These are phyloP conservation scores for Rhexocercosporidium sp. DNA, from an alignment of 2,329 filamentous ascomycete genomes.

Conservation along the genomic window DNA sequence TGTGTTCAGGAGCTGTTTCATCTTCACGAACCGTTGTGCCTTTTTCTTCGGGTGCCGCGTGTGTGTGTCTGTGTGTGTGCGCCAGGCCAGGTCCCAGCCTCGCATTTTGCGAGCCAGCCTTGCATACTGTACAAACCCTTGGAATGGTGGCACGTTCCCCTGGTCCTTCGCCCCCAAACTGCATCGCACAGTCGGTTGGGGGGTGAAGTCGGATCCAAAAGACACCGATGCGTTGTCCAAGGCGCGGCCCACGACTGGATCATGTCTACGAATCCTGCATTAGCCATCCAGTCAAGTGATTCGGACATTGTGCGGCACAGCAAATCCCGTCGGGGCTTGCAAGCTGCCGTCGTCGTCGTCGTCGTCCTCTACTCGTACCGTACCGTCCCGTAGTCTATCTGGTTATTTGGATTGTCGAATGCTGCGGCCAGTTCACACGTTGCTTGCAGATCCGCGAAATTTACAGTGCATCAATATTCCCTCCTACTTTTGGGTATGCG, in stretches of 20 bases:
- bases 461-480: neutral
- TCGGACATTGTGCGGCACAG: constrained; percentile 3
- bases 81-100: constrained; percentile 1
- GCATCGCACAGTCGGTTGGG: constrained; percentile 3
- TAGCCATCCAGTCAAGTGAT: constrained; percentile 1
- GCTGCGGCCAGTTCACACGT: constrained; percentile 10
- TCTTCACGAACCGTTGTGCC: constrained; percentile 7
- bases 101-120: constrained; percentile 6
- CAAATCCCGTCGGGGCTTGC: neutral
- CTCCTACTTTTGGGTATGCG: neutral
- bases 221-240: neutral
- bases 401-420: too few relatives aligned
- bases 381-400: too few relatives aligned
- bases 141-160: neutral
- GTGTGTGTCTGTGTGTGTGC: neutral
- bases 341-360: neutral
- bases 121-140: neutral
- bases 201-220: neutral
- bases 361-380: neutral
- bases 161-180: constrained; percentile 10
- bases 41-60: constrained; percentile 2
- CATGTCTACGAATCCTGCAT: neutral
- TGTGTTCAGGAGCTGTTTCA: constrained; percentile 10
- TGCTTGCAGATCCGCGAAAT: constrained; percentile 7
- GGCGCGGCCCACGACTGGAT: neutral